phyloP scores from a whole-genome alignment of 768 basidiomycete species.

The Leccinum subtestaceum region DNA sequence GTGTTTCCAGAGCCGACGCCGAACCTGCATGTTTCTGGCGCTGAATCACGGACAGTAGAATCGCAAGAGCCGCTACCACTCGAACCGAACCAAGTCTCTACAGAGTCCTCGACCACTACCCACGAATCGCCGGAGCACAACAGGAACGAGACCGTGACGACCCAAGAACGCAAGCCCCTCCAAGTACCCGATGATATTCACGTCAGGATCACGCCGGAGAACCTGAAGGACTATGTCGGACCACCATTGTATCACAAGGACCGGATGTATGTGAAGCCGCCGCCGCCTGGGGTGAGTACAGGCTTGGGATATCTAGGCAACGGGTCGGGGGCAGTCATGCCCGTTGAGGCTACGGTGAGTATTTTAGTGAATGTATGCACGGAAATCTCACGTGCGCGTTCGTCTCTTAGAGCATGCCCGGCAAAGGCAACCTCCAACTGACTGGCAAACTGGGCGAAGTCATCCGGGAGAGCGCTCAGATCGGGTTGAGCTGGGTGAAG shows the following conservation, averaged over 20 bases:
- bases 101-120: slow-evolving; percentile 11
- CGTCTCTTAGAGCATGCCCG: slow-evolving; percentile 79
- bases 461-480: slow-evolving; percentile 94
- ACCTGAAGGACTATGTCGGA: slow-evolving; percentile 94
- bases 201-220: slow-evolving; percentile 80
- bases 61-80: slow-evolving; percentile 47
- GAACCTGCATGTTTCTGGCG: slow-evolving; percentile 13
- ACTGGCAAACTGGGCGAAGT: slow-evolving; percentile 99
- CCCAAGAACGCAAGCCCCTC: slow-evolving; percentile 75
- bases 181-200: slow-evolving; percentile 75
- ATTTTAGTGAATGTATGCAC: background rate
- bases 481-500: slow-evolving; percentile 92
- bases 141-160: slow-evolving; percentile 57
- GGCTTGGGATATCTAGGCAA: slow-evolving; percentile 96
- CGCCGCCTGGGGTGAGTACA: slow-evolving; percentile 91
- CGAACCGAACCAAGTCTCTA: slow-evolving; percentile 30
- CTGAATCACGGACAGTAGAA: slow-evolving; percentile 42
- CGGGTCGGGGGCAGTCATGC: slow-evolving; percentile 95
- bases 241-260: slow-evolving; percentile 96
- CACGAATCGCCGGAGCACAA: slow-evolving; percentile 31
- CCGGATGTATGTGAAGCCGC: slow-evolving; percentile 74
- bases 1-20: slow-evolving; percentile 67
- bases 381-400: background rate
- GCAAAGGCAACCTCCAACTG: slow-evolving; percentile 86
- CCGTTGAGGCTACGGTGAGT: slow-evolving; percentile 88